A percentile compares a stretch with the other conserved stretches of the same genome.
Evolutionary conservation across 768 basidiomycete genomes (phyloP).

Genomic region (Ephemerocybe angulata): DNA sequence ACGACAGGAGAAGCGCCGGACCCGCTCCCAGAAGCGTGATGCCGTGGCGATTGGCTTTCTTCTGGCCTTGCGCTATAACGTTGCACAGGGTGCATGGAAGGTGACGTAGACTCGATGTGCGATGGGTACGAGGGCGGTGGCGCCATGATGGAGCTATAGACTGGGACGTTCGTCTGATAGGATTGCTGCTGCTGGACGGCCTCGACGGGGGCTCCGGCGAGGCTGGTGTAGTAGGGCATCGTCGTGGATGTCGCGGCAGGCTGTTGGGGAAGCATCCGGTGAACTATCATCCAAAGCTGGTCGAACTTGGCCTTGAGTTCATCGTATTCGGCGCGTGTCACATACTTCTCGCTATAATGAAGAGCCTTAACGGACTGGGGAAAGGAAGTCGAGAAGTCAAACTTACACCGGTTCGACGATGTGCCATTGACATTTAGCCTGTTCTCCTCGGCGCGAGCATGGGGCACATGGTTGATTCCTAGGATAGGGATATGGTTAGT

Average conservation of each 20-base stretch:
- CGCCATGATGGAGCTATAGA: conserved; percentile 34
- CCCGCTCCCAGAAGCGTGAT: conserved; percentile 3
- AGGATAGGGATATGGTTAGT: conserved; percentile 14
- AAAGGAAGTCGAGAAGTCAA: conserved; percentile 17
- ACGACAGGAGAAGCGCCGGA: conserved; percentile 19
- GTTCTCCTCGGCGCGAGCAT: conserved; percentile 76
- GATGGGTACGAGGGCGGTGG: conserved; percentile 27
- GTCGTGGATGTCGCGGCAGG: conserved; percentile 15
- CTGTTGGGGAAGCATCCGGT: conserved; percentile 35
- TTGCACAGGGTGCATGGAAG: conserved; percentile 16
- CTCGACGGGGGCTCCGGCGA: not conserved
- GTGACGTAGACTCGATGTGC: conserved; percentile 19
- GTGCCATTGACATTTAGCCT: conserved; percentile 79
- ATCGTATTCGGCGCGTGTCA: conserved; percentile 73
- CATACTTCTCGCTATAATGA: conserved; percentile 67
- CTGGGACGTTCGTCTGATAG: conserved; percentile 9
- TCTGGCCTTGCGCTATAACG: conserved; percentile 25
- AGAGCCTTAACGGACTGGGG: conserved; percentile 15
- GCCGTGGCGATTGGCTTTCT: conserved; percentile 20
- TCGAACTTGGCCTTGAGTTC: conserved; percentile 66
- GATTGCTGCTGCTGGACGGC: conserved; percentile 17
- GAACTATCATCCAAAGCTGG: conserved; percentile 53
- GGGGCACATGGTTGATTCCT: conserved; percentile 78
- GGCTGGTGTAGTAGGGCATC: conserved; percentile 27
- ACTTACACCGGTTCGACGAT: conserved; percentile 78